Base-by-base conservation (phyloP, 148 eudicot genomes). In the Vaccinium corymbosum region DNA sequence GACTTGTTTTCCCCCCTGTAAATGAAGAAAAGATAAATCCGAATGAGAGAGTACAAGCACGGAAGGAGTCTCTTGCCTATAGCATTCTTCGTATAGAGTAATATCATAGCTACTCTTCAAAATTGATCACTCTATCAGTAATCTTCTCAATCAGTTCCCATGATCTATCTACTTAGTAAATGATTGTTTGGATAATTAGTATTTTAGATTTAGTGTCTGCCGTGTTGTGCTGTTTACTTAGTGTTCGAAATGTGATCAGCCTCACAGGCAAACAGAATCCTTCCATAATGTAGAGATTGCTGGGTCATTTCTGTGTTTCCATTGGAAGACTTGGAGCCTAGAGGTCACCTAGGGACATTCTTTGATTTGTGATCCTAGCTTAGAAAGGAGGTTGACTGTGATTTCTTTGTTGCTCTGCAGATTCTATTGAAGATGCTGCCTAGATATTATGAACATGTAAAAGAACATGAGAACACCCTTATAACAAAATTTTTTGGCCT, bases 401-500 rank as follows among this genome's bases (percentile, higher is more conserved):
- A 66, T 50, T 7, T 71, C 72, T 16, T 82, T 38, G 64, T 19
- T 83, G 51, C 52, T 84, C 52, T 82, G 50, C 78, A 94, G 99
- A 95, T 93, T 87, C 85, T 97, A 32, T 88, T 90, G 80, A 91
- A 85, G 87, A 91, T 93, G 93, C 91, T 93, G 82, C 93, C 94
- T 29, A 84, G 85, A 79, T 94, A 94, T 83, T 91, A 93, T 79
- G 72, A 80, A 35, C 98, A 94, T 85, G 95, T 91, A 59, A 81
- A 86, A 75, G 73, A 82, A 52, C 77, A 91, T 80, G 93, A 92
- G 81, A 92, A 92, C 84, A 97, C 99, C 17, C 92, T 97, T 20
- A 91, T 97, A 81, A 95, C 99, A 35, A 97, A 97, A 80, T 94
- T 94, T 87, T 97, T 97, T 82, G 99, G 99, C 74, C 88, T 94